Conservation (phyloP, 2,329 filamentous ascomycete genomes). For the Coniochaeta ligniaria region DNA sequence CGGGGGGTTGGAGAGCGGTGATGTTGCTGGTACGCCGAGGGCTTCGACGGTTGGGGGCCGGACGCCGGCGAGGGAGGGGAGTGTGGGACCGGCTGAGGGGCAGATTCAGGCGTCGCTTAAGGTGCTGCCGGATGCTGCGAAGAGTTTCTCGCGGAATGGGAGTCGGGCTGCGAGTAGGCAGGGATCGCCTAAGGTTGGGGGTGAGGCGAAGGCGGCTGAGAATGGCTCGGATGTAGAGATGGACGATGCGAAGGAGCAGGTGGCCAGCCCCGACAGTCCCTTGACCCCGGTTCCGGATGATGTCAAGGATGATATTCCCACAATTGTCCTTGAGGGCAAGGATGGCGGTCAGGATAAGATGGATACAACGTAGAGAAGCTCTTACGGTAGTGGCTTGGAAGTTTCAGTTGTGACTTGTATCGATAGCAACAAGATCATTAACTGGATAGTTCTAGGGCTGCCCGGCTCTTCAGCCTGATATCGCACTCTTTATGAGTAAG, state of each 20-base stretch:
- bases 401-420: no score
- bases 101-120: conserved; percentile 21
- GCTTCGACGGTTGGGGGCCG: conserved; percentile 16
- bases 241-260: conserved; percentile 43
- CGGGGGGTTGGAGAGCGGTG: conserved; percentile 13
- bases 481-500: not conserved
- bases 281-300: conserved; percentile 28
- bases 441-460: not conserved
- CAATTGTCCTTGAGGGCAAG: conserved; percentile 42
- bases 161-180: conserved; percentile 32
- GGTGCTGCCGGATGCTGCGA: conserved; percentile 20
- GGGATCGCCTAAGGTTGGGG: conserved; percentile 20
- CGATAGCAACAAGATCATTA: not conserved
- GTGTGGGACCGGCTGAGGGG: conserved; percentile 19
- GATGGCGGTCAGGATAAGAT: conserved; percentile 50
- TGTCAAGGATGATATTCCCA: conserved; percentile 28
- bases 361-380: conserved; percentile 50
- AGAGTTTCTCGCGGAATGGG: conserved; percentile 27
- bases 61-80: conserved; percentile 22
- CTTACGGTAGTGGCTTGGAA: not conserved
- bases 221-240: conserved; percentile 52
- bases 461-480: not conserved
- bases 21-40: conserved; percentile 15
- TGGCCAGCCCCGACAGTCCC: conserved; percentile 15
- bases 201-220: conserved; percentile 11